Evolutionary conservation across 2,329 filamentous ascomycete species (phyloP), one percentile per base, ranked within the genome.

Genomic region (Fusarium algeriense): DNA sequence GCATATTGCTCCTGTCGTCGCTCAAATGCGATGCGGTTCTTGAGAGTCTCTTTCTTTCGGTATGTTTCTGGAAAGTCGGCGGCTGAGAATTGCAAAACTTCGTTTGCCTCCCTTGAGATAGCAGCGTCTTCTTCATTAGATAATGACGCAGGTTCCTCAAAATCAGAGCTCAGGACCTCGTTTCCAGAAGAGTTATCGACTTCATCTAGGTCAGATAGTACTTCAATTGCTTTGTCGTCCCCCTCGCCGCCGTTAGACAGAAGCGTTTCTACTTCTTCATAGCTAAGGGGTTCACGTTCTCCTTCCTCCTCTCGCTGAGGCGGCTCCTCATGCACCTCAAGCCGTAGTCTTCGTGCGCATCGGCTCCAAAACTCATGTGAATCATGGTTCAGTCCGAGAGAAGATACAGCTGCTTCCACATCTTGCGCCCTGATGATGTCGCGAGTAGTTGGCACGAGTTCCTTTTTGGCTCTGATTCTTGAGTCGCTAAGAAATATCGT

Each of bases 401-500:
- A 86, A 3, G 82, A 79, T 3, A 83, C 77, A 0, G 88, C 88
- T 2, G 86, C 85, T 32, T 81, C 76, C 4, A 87, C 86, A 64
- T 90, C 87, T 34, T 81, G 80, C 7, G 64, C 70, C 44, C 79
- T 80, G 5, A 88, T 82, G 8, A 81, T 68, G 7, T 73, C 67
- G 19, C 76, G 77, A 3, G 77, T 78, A 6, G 74, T 74, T 3
- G 78, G 74, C 2, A 71, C 62, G 6, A 78, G 65, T 28, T 80
- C 74, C 20, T 71, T 79, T 71, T 83, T 85, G 7, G 89, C 84
- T 56, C 90, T 86, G 28, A 94, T 81, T 44, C 93, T 86, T 4
- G 92, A 91, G 78, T 88, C 87, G n/a, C 91, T 88, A 63, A 93
- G 88, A 74, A 91, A 92, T 0, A 96, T 81, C 0, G 89, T 84